Evolutionary conservation across 2,329 filamentous ascomycete genomes (phyloP).

Genomic region (Aureobasidium sp.): DNA sequence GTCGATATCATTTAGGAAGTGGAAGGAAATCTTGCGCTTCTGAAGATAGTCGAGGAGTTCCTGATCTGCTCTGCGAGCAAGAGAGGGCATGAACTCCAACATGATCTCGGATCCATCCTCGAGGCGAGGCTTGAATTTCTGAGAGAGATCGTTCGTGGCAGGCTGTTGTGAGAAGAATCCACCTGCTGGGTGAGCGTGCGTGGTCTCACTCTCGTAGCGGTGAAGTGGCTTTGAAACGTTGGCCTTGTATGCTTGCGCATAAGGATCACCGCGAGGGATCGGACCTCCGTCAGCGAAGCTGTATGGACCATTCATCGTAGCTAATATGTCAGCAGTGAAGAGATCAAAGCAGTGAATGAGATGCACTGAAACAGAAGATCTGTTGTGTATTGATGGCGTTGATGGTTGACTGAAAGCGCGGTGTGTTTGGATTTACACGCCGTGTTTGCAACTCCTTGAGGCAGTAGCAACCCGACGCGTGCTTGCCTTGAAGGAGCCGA

Average conservation of each 20-base stretch:
- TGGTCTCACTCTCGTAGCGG: neutral
- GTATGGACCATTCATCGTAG: neutral
- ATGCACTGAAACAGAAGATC: neutral
- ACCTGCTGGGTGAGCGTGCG: neutral
- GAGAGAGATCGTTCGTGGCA: slow-evolving; percentile 2
- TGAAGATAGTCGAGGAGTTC: slow-evolving; percentile 3
- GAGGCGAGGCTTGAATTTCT: slow-evolving; percentile 2
- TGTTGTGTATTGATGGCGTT: neutral
- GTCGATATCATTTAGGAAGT: slow-evolving; percentile 11
- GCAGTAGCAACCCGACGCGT: neutral
- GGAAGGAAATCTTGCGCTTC: neutral
- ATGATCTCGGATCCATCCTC: neutral
- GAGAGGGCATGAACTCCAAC: neutral
- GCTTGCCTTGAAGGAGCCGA: neutral
- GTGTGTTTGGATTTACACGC: neutral
- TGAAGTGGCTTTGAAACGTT: neutral
- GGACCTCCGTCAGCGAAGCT: neutral
- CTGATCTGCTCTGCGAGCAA: neutral
- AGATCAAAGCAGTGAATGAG: neutral
- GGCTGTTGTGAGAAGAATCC: neutral
- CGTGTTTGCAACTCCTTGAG: neutral
- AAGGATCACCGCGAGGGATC: neutral
- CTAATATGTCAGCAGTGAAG: neutral
- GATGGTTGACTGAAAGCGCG: neutral
- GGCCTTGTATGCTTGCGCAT: neutral